phyloP scores from a whole-genome alignment of 2,329 filamentous ascomycete species.

The Monilinia fructigena region DNA sequence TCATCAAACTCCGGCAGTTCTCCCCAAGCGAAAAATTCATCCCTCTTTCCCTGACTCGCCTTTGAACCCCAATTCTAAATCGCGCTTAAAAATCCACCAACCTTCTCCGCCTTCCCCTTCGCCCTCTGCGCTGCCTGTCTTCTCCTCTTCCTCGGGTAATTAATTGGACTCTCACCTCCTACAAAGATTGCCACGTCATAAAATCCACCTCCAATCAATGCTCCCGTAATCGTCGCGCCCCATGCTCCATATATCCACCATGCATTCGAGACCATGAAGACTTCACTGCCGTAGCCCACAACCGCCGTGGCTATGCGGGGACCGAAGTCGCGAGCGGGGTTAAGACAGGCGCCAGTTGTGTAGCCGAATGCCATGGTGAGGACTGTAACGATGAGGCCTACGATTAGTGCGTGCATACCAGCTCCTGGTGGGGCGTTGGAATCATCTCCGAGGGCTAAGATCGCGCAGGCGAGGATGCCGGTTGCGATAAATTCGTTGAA shows the following conservation, averaged over 20 bases:
- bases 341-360: slow-evolving; percentile 50
- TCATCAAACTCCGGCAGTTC: neutral
- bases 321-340: slow-evolving; percentile 51
- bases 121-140: slow-evolving; percentile 40
- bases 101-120: slow-evolving; percentile 45
- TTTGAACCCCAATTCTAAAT: slow-evolving; percentile 3
- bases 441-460: slow-evolving; percentile 49
- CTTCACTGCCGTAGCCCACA: slow-evolving; percentile 45
- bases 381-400: slow-evolving; percentile 45
- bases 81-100: slow-evolving; percentile 28
- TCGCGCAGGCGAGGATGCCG: slow-evolving; percentile 43
- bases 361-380: slow-evolving; percentile 45
- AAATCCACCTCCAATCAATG: slow-evolving; percentile 47
- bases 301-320: slow-evolving; percentile 48
- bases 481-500: slow-evolving; percentile 50
- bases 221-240: slow-evolving; percentile 42
- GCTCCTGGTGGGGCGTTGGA: slow-evolving; percentile 49
- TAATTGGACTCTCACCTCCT: slow-evolving; percentile 51
- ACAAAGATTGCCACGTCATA: slow-evolving; percentile 54
- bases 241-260: slow-evolving; percentile 48
- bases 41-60: slow-evolving; percentile 1
- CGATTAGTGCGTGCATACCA: slow-evolving; percentile 51
- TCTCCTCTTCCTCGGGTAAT: slow-evolving; percentile 46
- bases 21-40: slow-evolving; percentile 1
- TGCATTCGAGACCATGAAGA: slow-evolving; percentile 41